A percentile compares a stretch with the other conserved stretches of the same genome.
phyloP scores from a whole-genome alignment of 108 stramenopile species.

The Heterococcus sp. region DNA sequence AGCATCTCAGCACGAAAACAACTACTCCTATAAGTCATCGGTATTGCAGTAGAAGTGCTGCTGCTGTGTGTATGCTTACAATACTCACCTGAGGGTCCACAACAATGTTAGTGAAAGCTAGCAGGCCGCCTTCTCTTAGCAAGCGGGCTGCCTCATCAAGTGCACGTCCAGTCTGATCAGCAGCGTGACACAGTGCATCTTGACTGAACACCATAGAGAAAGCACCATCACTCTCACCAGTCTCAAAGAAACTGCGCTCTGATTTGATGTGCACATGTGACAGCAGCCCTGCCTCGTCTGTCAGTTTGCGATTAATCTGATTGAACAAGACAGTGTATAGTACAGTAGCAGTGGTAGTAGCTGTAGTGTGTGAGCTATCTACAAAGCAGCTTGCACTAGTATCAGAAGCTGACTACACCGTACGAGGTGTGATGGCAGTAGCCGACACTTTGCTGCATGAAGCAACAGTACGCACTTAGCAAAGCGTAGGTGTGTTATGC shows the following conservation, averaged over 20 bases:
- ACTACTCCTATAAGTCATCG: not conserved
- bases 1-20: not conserved
- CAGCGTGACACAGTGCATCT: slow-evolving; percentile 32
- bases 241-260: slow-evolving; percentile 18
- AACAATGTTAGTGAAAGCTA: slow-evolving; percentile 34
- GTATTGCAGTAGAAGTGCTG: not conserved
- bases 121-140: slow-evolving; percentile 13
- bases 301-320: slow-evolving; percentile 9
- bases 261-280: slow-evolving; percentile 1
- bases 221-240: slow-evolving; percentile 10
- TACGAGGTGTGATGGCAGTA: no score
- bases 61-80: no score
- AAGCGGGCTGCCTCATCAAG: slow-evolving; percentile 23
- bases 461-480: no score
- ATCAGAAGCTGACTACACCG: no score
- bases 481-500: no score
- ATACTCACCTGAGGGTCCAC: slow-evolving; percentile 10
- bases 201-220: slow-evolving; percentile 17
- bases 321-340: no score
- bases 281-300: slow-evolving; percentile 14
- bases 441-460: no score
- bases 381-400: no score
- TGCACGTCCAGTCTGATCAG: not conserved
- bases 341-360: no score
- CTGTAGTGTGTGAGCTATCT: no score